Evolutionary conservation across 495 filamentous ascomycete genomes (phyloP).

Genomic region (Aspergillus bridgeri): DNA sequence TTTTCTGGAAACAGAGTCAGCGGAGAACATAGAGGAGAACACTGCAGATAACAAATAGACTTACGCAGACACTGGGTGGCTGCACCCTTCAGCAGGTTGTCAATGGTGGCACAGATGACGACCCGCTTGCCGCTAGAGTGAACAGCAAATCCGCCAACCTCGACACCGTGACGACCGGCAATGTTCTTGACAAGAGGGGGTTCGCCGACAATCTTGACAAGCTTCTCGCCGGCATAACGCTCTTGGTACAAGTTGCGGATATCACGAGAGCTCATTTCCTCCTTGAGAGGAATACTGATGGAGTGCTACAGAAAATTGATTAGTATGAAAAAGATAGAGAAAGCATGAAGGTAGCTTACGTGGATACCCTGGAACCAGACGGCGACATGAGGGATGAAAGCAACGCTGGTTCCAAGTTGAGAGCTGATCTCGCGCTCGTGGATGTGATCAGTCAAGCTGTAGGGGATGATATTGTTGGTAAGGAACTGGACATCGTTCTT

Average conservation of each 20-base stretch:
- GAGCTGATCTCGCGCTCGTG: slow-evolving; percentile 87
- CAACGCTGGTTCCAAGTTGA: slow-evolving; percentile 73
- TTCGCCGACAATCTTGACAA: slow-evolving; percentile 90
- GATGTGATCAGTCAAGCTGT: slow-evolving; percentile 91
- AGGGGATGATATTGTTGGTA: slow-evolving; percentile 86
- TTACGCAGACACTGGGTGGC: slow-evolving; percentile 92
- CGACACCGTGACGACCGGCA: slow-evolving; percentile 83
- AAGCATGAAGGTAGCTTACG: slow-evolving; percentile 27
- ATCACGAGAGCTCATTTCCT: slow-evolving; percentile 83
- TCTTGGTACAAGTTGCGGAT: slow-evolving; percentile 95
- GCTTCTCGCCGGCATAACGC: slow-evolving; percentile 88
- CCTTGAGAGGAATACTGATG: slow-evolving; percentile 81
- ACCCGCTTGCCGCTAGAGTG: slow-evolving; percentile 84
- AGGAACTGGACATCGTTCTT: slow-evolving; percentile 94
- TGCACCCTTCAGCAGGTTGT: slow-evolving; percentile 95
- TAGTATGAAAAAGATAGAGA: background rate
- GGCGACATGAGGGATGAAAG: slow-evolving; percentile 93
- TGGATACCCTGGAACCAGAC: slow-evolving; percentile 97
- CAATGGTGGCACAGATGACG: slow-evolving; percentile 95
- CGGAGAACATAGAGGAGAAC: background rate
- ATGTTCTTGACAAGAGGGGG: slow-evolving; percentile 85
- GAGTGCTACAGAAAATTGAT: slow-evolving; percentile 54
- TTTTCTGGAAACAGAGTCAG: slow-evolving; percentile 60
- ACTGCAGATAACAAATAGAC: slow-evolving; percentile 39
- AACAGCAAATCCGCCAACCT: slow-evolving; percentile 93